A percentile compares a stretch with the other conserved stretches of the same genome.
Evolutionary conservation across 257 asterid species (phyloP).

Genomic region (Solanum pinnatisectum): DNA sequence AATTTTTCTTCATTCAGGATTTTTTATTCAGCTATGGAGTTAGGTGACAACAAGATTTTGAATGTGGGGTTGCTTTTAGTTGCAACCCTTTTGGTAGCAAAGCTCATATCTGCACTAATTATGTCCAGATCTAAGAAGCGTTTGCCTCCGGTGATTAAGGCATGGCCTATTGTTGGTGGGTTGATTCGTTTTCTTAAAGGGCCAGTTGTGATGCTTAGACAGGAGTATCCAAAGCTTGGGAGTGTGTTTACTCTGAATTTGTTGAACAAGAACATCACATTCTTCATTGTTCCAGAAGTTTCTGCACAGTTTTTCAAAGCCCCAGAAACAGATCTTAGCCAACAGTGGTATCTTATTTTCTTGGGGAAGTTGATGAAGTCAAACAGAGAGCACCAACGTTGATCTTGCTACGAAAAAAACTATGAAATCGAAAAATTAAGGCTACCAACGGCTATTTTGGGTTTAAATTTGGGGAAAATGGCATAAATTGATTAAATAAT

Average conservation of each 20-base stretch:
- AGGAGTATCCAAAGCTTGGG: too few relatives aligned
- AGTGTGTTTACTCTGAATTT: constrained; percentile 62
- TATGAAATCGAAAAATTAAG: too few relatives aligned
- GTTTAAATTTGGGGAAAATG: too few relatives aligned
- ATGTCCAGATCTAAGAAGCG: constrained; percentile 68
- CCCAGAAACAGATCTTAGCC: constrained; percentile 85
- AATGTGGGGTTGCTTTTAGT: constrained; percentile 57
- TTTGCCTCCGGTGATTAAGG: constrained; percentile 53
- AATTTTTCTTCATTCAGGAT: neutral
- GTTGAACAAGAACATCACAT: constrained; percentile 69
- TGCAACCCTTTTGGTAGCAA: constrained; percentile 65
- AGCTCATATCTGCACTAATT: constrained; percentile 44
- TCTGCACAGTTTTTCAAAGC: constrained; percentile 95
- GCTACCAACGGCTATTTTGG: too few relatives aligned
- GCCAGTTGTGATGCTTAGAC: too few relatives aligned
- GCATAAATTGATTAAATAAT: too few relatives aligned
- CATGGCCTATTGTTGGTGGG: neutral
- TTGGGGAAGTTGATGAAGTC: too few relatives aligned
- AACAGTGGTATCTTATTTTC: too few relatives aligned
- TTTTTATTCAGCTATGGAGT: constrained; percentile 19
- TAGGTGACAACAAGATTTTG: constrained; percentile 30
- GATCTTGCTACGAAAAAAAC: too few relatives aligned
- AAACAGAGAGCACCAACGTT: too few relatives aligned
- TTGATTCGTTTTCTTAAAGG: too few relatives aligned
- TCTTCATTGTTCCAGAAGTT: constrained; percentile 91